Conservation (phyloP, 2,329 filamentous ascomycete genomes). For the Ceratocystis cacaofunesta region DNA sequence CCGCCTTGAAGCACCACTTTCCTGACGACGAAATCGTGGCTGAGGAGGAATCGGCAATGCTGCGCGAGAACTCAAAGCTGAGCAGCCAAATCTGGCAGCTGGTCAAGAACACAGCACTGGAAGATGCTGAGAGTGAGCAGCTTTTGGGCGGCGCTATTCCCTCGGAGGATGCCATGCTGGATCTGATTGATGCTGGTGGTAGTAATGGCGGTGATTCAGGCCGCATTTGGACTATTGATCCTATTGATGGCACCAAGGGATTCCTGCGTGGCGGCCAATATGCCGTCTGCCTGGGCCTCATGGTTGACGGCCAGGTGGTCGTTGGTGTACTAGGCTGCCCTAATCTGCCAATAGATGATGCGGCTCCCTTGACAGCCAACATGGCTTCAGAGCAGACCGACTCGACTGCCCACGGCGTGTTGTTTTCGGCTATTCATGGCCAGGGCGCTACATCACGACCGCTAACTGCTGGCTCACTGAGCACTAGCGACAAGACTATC, state of each 20-base stretch:
- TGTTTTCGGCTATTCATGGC: constrained; percentile 72
- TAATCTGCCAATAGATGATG: constrained; percentile 79
- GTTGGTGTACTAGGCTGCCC: constrained; percentile 91
- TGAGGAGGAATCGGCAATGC: constrained; percentile 77
- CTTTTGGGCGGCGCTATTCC: constrained; percentile 54
- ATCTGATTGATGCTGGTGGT: constrained; percentile 51
- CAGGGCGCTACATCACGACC: constrained; percentile 69
- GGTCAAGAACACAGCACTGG: constrained; percentile 50
- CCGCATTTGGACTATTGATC: constrained; percentile 90
- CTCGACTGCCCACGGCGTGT: constrained; percentile 58
- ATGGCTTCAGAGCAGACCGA: constrained; percentile 52
- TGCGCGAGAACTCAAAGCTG: constrained; percentile 56
- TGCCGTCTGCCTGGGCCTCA: constrained; percentile 79
- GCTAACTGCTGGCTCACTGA: constrained; percentile 42
- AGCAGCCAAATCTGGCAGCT: constrained; percentile 64
- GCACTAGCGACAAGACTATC: constrained; percentile 44
- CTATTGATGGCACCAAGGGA: constrained; percentile 94
- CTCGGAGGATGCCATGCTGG: constrained; percentile 50
- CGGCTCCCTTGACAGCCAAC: constrained; percentile 44
- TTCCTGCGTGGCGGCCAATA: constrained; percentile 95
- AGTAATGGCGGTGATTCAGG: constrained; percentile 58
- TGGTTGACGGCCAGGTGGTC: constrained; percentile 86
- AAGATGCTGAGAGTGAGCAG: constrained; percentile 42
- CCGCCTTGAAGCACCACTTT: constrained; percentile 77
- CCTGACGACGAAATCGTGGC: constrained; percentile 82